Evolutionary conservation across 495 filamentous ascomycete genomes (phyloP), one percentile per base, ranked within the genome.

Genomic region (Aspergillus asperescens): DNA sequence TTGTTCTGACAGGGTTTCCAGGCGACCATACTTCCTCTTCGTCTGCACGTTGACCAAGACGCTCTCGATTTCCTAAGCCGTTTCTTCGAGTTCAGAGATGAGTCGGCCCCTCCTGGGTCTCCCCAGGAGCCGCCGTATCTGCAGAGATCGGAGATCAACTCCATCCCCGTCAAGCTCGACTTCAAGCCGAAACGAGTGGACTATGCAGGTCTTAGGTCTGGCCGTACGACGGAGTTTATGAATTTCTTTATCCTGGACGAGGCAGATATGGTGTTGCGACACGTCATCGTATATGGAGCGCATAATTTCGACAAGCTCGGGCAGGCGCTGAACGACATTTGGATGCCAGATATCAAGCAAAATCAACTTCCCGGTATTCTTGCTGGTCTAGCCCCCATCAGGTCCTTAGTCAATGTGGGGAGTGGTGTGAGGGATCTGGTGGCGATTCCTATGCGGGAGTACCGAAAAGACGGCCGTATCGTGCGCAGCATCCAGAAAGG

Each of bases 171-270:
- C 44, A 87, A 82, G 55, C 78, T 97, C 5, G 93, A 99, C 67
- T 99, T 97, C 73, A 99, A 99, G 67, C 94, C 94, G 5, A 96
- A 97, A 68, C 81, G 89, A 10, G 88, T 99, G 20, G 90, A 99
- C 68, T 99, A 97, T 62, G 86, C 83, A 0, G 89, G 91, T 8
- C 79, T 99, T 6, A 85, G 90, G n/a, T 96, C 94, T 5, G 94
- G 94, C n/a, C 90, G 89, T 52, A 99, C 94, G 1, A 95, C 88
- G 1, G 94, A 99, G 66, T 93, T 99, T 64, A 97, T 97, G 94
- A 97, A 99, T 69, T 95, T 99, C 66, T 79, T 96, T 57, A 88
- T 93, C 35, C 81, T 99, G 10, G 92, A 99, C 52, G 82, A 87
- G 48, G 81, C 91, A 2, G 84, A 93, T 52, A 86, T 99, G 80